Conservation (phyloP, 2,329 filamentous ascomycete species). For the Fusarium austroafricanum region DNA sequence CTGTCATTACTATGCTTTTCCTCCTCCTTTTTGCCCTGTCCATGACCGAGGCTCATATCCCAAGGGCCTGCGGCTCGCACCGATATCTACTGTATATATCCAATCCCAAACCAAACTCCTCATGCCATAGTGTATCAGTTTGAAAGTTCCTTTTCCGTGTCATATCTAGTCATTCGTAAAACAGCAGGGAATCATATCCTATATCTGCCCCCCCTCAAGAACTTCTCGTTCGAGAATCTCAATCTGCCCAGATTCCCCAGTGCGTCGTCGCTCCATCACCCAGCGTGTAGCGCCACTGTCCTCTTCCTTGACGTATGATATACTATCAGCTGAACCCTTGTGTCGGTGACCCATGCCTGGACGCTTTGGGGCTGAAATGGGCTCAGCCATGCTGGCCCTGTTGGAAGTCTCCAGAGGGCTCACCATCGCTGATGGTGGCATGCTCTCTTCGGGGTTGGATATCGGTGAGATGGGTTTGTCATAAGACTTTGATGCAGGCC, state of each 20-base stretch:
- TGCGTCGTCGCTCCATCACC: conserved; percentile 76
- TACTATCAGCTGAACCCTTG: conserved; percentile 72
- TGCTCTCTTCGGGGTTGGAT: conserved; percentile 30
- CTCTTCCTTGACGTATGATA: conserved; percentile 76
- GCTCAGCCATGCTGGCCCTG: conserved; percentile 23
- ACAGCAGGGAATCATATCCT: conserved; percentile 21
- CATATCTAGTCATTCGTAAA: conserved; percentile 23
- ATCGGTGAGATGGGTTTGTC: conserved; percentile 38
- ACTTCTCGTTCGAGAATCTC: conserved; percentile 74
- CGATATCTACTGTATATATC: conserved; percentile 28
- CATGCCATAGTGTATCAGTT: conserved; percentile 15
- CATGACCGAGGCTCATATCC: conserved; percentile 1
- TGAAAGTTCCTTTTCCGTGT: conserved; percentile 4
- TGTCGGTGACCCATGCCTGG: conserved; percentile 59
- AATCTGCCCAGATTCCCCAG: conserved; percentile 72
- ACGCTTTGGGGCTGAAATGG: conserved; percentile 23
- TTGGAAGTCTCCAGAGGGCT: conserved; percentile 39
- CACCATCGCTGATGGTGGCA: conserved; percentile 32
- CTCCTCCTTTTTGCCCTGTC: conserved; percentile 2
- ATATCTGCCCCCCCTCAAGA: conserved; percentile 67
- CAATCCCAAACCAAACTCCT: conserved; percentile 35
- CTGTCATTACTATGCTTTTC: conserved; percentile 12
- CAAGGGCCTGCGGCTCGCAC: conserved; percentile 18
- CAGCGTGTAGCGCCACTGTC: conserved; percentile 70
- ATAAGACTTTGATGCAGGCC: conserved; percentile 18